Base-by-base conservation (phyloP, 345 rosid species). In the Dovyalis caffra region DNA sequence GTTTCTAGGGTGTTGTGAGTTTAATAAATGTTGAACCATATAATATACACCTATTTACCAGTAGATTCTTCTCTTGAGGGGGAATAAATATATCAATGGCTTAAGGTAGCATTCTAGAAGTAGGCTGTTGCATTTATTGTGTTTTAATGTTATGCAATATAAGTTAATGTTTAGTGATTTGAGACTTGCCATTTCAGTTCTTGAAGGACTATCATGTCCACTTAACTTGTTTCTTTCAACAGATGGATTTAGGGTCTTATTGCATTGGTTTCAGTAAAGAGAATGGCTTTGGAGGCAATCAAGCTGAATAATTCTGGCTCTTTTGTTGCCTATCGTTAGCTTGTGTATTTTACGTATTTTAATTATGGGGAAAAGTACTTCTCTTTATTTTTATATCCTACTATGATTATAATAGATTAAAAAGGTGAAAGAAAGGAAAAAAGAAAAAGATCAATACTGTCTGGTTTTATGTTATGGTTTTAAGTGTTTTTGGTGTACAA, bases 401-500 rank as follows among this genome's bases (percentile, higher is more conserved):
- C 16, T 25, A 74, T 63, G 63, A 33, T 70, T 40, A 43, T n/a
- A 29, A 15, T 71, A 64, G 51, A 66, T n/a, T 33, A 26, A 14
- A 43, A 10, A 26, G 53, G 21, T 29, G 28, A 29, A 53, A 43
- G 3, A 21, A 10, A 31, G 49, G 20, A 21, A 20, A 31, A 43
- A 63, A 31, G 18, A 0, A 38, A 51, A 12, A 35, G 25, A 2
- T 21, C 18, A 47, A 8, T 12, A 11, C 23, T 61, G 38, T 57
- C 57, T 40, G 18, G 31, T 45, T 32, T 57, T 11, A 16, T 53
- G 37, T 51, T 32, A 47, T 47, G 26, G 18, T 40, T 47, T 64
- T 65, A 57, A 57, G 75, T 68, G 26, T 64, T 63, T 76, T n/a
- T 23, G 5, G 6, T 58, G 53, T 67, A 16, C 25, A 40, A 25